Base-by-base conservation (phyloP, 345 rosid genomes). In the Lepidium africanum region DNA sequence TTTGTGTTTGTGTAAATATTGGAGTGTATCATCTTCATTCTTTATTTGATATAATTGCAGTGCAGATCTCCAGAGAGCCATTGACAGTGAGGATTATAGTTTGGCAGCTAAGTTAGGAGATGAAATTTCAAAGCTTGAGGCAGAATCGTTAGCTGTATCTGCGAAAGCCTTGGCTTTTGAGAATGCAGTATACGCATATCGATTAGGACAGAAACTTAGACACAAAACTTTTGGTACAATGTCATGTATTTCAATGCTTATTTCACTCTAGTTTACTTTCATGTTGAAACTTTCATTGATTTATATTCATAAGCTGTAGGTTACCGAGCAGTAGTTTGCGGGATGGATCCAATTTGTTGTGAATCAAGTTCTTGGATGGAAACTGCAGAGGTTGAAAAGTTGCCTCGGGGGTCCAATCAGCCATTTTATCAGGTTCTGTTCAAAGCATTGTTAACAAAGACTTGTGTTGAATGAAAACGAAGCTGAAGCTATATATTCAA, bases 261-360 rank as follows among this genome's bases (percentile, higher is more conserved):
- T 43, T 46, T 60, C 41, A 3, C 60, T 59, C 59, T 23, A 48
- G 19, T 10, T 67, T 60, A 45, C 41, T 37, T 74, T 62, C 57
- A 60, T 25, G 7, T 8, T 15, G 1, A 5, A 43, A 19, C 19
- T 33, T 41, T 11, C 10, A 16, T 55, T 32, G 54, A 21, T 15
- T 15, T 50, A n/a, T 12, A 46, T 27, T 17, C 17, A 0, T 38
- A 0, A 51, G 25, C 54, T 36, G 43, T 68, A 93, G 98, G 97
- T 64, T 93, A 93, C 77, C 86, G 77, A 15, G 97, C 86, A 43
- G 92, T 93, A 45, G 78, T 93, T 69, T 90, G 97, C 54, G 98
- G 98, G 55, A 90, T 90, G 97, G 96, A 93, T 83, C 98, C 97
- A 6, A 78, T 86, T 42, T 93, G 97, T 81, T 85, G 91, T 68